Base-by-base conservation (phyloP, 257 asterid species). In the Catharanthus roseus region DNA sequence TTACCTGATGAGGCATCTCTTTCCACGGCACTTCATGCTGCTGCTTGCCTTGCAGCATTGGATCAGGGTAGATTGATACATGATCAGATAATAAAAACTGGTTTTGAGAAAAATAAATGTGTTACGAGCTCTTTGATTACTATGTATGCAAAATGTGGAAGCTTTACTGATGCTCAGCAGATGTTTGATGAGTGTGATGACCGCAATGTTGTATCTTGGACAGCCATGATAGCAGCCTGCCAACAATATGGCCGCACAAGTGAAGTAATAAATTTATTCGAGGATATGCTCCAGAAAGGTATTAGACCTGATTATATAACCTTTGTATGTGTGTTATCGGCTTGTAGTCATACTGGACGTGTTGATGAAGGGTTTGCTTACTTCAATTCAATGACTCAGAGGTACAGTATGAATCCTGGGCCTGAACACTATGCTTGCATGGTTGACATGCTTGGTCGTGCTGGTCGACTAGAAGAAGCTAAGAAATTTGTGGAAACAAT, bases 401-500 rank as follows among this genome's bases (percentile, higher is more conserved):
- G 65, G 60, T 75, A 79, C 49, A 54, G 71, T 19, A 56, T 85
- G 60, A 69, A 51, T 53, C 88, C 87, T 12, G 78, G 84, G 23
- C 78, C 76, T 6, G 86, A 80, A 68, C 86, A 77, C 65, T 79
- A 77, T 68, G 88, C 87, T 29, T 82, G 85, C 80, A 85, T 85
- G 75, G 86, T 83, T 56, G 86, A 83, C 73, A 60, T 85, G 77
- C 88, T 86, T 55, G 83, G 89, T n/a, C 88, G 87, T 51, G 79
- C 84, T 5, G 89, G 89, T 70, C 65, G 72, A 53, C 69, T 86
- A 54, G 63, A 74, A 15, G 86, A 85, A 68, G 88, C 89, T 42
- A 75, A 67, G 77, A 71, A 50, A 55, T 80, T 75, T 74, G 63
- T 79, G 33, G 83, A 81, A 67, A 67, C 64, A 54, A 85, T 85